Evolutionary conservation across 805 yeast genomes (phyloP).

Genomic region (Ogataea paraovalis): DNA sequence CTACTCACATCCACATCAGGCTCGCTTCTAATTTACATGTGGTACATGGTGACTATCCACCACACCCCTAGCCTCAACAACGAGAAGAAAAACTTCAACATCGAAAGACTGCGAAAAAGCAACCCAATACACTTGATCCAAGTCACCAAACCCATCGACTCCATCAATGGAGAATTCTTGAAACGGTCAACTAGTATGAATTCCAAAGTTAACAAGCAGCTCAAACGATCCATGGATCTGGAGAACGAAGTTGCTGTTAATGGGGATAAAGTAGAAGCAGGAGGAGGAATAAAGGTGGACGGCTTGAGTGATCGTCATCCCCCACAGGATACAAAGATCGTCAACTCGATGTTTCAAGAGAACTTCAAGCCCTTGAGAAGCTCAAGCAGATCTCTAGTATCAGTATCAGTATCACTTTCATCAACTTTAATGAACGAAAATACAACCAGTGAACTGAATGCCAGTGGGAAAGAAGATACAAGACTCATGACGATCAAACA

Average conservation of each 20-base stretch:
- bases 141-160: neutral
- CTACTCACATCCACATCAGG: too few relatives aligned
- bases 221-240: neutral
- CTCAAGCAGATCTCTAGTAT: too few relatives aligned
- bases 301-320: too few relatives aligned
- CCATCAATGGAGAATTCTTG: conserved; percentile 1
- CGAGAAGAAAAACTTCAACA: neutral
- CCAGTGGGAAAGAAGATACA: neutral
- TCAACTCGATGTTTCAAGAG: neutral
- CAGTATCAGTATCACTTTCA: too few relatives aligned
- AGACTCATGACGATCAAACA: neutral
- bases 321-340: too few relatives aligned
- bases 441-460: neutral
- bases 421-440: neutral
- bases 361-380: neutral
- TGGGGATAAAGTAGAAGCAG: too few relatives aligned
- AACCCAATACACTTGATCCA: neutral
- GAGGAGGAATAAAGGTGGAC: too few relatives aligned
- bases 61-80: too few relatives aligned
- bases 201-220: neutral
- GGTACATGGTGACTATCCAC: neutral
- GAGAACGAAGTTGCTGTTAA: neutral
- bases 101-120: neutral
- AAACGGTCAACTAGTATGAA: conserved; percentile 1
- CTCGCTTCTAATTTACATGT: neutral